Conservation (phyloP, 148 eudicot genomes). For the Vaccinium macrocarpon region DNA sequence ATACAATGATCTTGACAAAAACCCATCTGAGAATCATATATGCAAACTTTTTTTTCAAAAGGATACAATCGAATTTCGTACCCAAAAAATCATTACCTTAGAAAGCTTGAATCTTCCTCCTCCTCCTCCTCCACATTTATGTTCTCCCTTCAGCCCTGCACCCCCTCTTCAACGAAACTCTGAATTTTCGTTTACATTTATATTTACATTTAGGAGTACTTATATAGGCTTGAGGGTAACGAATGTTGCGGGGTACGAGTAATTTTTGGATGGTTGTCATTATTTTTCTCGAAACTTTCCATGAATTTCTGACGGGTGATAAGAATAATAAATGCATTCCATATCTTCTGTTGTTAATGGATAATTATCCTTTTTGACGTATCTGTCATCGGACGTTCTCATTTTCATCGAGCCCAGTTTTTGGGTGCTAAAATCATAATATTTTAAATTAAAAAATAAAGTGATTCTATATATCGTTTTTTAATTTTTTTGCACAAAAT, state of each 20-base stretch:
- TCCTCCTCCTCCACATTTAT: background rate
- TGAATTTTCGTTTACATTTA: background rate
- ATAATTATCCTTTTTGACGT: too few species aligned
- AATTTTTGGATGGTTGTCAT: background rate
- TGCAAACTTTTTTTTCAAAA: background rate
- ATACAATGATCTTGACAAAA: too few species aligned
- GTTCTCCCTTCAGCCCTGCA: too few species aligned
- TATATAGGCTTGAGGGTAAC: background rate
- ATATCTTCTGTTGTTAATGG: too few species aligned
- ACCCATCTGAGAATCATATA: too few species aligned
- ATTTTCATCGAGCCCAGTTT: too few species aligned
- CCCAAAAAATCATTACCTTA: constrained; percentile 1
- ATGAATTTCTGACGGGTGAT: background rate
- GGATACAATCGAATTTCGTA: background rate
- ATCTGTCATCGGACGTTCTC: too few species aligned
- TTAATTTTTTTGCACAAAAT: too few species aligned
- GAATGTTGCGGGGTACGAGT: background rate
- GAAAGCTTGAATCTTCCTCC: background rate
- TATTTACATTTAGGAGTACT: too few species aligned
- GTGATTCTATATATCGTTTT: too few species aligned
- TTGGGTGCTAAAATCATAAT: too few species aligned
- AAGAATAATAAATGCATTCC: background rate
- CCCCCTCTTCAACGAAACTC: background rate
- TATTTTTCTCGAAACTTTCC: background rate
- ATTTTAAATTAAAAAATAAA: too few species aligned